phyloP scores from a whole-genome alignment of 2,329 filamentous ascomycete species.

The Dothidotthia symphoricarpi region DNA sequence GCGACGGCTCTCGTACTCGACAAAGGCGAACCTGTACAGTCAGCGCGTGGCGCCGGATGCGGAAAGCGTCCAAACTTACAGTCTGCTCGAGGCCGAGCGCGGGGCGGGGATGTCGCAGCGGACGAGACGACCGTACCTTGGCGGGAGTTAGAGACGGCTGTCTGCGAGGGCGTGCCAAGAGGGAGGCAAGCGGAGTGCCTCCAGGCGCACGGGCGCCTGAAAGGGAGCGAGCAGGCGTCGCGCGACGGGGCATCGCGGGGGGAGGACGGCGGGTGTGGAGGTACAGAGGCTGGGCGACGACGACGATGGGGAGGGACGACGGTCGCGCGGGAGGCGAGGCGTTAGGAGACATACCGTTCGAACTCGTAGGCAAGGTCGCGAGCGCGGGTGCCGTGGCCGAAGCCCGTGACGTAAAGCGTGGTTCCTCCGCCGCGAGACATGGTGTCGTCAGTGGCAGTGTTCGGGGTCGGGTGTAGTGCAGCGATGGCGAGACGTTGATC shows the following conservation, averaged over 20 bases:
- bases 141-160: too few relatives aligned
- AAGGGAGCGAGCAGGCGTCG: conserved; percentile 6
- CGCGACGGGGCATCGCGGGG: conserved; percentile 17
- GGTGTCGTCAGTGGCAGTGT: conserved; percentile 18
- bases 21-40: conserved; percentile 78
- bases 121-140: conserved; percentile 72
- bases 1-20: conserved; percentile 97
- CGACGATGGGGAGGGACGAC: conserved; percentile 28
- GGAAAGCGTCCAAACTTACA: conserved; percentile 66
- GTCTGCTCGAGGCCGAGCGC: conserved; percentile 85
- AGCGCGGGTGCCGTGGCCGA: conserved; percentile 96
- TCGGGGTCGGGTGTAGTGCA: conserved; percentile 2
- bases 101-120: conserved; percentile 98
- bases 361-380: conserved; percentile 99
- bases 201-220: conserved; percentile 3
- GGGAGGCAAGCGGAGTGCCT: too few relatives aligned
- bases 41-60: conserved; percentile 10
- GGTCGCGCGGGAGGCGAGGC: conserved; percentile 36
- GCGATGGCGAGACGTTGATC: too few relatives aligned
- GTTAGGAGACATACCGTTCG: conserved; percentile 91
- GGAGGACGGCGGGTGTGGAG: conserved; percentile 14
- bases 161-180: conserved; percentile 1
- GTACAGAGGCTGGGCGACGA: conserved; percentile 25
- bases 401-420: conserved; percentile 97
- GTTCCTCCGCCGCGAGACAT: conserved; percentile 93